Evolutionary conservation across 1,139 yeast genomes (phyloP), one percentile per base, ranked within the genome.

Genomic region (Sugiyamaella pinicola): DNA sequence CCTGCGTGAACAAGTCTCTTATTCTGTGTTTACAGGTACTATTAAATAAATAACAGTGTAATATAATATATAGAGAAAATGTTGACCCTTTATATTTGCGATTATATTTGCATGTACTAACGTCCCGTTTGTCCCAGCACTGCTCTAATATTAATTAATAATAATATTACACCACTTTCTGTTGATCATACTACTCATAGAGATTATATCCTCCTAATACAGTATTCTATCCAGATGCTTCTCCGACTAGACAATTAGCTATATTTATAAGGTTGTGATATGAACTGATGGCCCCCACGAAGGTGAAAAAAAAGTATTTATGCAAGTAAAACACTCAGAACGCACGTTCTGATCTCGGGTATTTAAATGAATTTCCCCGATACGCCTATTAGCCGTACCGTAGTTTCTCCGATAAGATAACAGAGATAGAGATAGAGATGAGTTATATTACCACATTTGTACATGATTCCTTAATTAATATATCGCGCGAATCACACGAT

Each of bases 151-250:
- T n/a, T n/a, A n/a, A n/a, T n/a, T n/a, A n/a, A n/a, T 24, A 24
- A 24, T 24, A 24, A 24, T 24, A 9, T 9, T 24, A 24, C 28
- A 24, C 28, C 9, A 24, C 28, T n/a, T n/a, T n/a, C 28, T 12
- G 45, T 41, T 3, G 22, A 41, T 41, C 45, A 24, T n/a, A n/a
- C 12, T 4, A 7, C 26, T 3, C 33, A 24, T 29, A 4, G 13
- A 29, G 34, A 29, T 26, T n/a, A 12, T 17, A 41, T 15, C 28
- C 28, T 41, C 45, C 45, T 26, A 41, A 41, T 26, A 28, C 10
- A 31, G 45, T 41, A 41, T 13, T 22, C 17, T 29, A 41, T 41
- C 45, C 45, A 26, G n/a, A n/a, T n/a, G n/a, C n/a, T n/a, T n/a
- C n/a, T n/a, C n/a, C n/a, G n/a, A n/a, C n/a, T n/a, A n/a, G n/a